Base-by-base conservation (phyloP, 768 basidiomycete species). In the Suillus decipiens region DNA sequence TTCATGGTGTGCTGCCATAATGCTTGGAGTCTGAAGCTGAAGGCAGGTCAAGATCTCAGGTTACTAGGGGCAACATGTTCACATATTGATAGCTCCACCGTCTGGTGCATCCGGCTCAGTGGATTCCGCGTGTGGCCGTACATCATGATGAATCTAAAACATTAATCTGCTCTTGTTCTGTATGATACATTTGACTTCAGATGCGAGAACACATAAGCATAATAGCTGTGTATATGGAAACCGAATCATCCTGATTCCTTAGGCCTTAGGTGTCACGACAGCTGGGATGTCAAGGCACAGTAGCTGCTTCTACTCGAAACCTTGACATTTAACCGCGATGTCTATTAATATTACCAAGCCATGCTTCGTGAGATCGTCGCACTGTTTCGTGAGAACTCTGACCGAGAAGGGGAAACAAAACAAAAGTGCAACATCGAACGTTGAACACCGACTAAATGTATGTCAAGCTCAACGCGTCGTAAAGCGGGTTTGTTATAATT, bases 251-350 rank as follows among this genome's bases (percentile, higher is more conserved):
- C 28, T 28, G n/a, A n/a, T n/a, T n/a, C n/a, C n/a, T n/a, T n/a
- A 28, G 28, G 28, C 28, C 28, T 28, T 28, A 28, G 28, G 11
- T 37, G 92, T 95, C 79, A 57, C 90, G 80, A 31, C 86, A 86
- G 33, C 86, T 84, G 87, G 87, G 69, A 87, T 81, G 5, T 88
- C 89, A 11, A 28, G 2, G 28, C 28, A 28, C 28, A 28, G 2
- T 28, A 28, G 28, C 28, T 84, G 59, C 84, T 83, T 3, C 84
- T 82, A 48, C 78, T 79, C 5, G 83, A 75, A 0, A 81, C 80
- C 69, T 88, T 84, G 59, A 77, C 28, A 28, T 28, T 28, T 28
- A 28, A 28, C 77, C 1, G 85, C 83, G 63, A 85, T 22, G 80
- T 82, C 39, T 39, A 37, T 37, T 12, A 39, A 39, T 81, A 83